These are phyloP conservation scores for Saccharomyces cerevisiae DNA, from an alignment of 805 yeast genomes.

Conservation along the genomic window DNA sequence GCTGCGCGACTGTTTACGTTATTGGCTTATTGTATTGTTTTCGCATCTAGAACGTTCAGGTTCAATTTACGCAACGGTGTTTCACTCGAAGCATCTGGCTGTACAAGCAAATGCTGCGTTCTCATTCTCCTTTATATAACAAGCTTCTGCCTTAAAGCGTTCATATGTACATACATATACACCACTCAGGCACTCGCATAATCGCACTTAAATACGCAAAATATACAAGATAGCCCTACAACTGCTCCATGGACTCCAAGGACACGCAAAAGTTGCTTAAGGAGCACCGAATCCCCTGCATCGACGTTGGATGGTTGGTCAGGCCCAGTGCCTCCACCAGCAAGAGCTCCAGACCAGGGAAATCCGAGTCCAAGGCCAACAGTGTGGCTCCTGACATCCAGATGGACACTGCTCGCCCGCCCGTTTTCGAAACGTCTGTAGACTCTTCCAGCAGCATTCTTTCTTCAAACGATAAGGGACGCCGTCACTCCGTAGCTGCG, in stretches of 20 bases:
- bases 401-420: background rate
- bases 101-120: background rate
- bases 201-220: background rate
- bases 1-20: background rate
- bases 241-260: constrained; percentile 7
- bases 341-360: background rate
- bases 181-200: background rate
- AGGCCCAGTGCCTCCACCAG: constrained; percentile 7
- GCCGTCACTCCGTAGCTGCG: background rate
- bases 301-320: constrained; percentile 28
- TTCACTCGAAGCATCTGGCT: background rate
- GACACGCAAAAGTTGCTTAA: constrained; percentile 14
- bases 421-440: background rate
- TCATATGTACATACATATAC: background rate
- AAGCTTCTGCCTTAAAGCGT: background rate
- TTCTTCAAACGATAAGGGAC: background rate
- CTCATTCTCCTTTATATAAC: background rate
- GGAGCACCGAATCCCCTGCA: constrained; percentile 17
- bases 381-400: background rate
- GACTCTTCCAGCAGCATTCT: background rate
- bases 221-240: background rate
- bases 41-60: background rate
- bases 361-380: constrained; percentile 3
- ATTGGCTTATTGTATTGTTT: background rate
- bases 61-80: background rate